Conservation (phyloP, 148 eudicot species). For the Salicornia ramosissima region DNA sequence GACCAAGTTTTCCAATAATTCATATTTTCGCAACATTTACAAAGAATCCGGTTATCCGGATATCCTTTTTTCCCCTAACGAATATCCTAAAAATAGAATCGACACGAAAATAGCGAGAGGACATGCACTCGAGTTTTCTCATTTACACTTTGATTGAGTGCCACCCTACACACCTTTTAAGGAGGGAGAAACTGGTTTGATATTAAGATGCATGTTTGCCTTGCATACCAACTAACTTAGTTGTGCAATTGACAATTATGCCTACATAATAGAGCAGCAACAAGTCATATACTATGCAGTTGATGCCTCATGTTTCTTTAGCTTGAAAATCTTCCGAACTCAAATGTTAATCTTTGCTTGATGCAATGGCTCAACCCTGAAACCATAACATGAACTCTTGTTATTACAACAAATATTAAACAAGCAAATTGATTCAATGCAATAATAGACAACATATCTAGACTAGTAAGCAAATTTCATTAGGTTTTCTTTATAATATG, state of each 20-base stretch:
- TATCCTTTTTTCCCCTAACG: background rate
- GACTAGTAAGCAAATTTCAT: too few relatives aligned
- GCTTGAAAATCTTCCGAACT: background rate
- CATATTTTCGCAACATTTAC: constrained; percentile 24
- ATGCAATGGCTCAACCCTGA: constrained; percentile 20
- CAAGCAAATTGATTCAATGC: too few relatives aligned
- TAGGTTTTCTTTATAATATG: too few relatives aligned
- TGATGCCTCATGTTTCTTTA: constrained; percentile 10
- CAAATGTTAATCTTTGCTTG: background rate
- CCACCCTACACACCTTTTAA: background rate
- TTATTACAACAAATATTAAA: too few relatives aligned
- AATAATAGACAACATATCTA: too few relatives aligned
- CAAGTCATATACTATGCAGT: constrained; percentile 1
- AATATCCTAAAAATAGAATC: background rate
- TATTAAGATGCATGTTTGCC: background rate
- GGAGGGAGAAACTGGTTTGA: background rate
- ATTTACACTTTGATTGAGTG: constrained; percentile 28
- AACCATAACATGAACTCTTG: background rate
- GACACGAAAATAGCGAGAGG: background rate
- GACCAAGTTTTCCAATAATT: constrained; percentile 7
- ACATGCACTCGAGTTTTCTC: constrained; percentile 9
- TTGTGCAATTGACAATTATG: constrained; percentile 6
- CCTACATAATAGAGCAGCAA: constrained; percentile 1
- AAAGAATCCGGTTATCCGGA: constrained; percentile 20
- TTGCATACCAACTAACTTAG: background rate